Base-by-base conservation (phyloP, 2,329 filamentous ascomycete genomes). In the Nigrograna mackinnonii region DNA sequence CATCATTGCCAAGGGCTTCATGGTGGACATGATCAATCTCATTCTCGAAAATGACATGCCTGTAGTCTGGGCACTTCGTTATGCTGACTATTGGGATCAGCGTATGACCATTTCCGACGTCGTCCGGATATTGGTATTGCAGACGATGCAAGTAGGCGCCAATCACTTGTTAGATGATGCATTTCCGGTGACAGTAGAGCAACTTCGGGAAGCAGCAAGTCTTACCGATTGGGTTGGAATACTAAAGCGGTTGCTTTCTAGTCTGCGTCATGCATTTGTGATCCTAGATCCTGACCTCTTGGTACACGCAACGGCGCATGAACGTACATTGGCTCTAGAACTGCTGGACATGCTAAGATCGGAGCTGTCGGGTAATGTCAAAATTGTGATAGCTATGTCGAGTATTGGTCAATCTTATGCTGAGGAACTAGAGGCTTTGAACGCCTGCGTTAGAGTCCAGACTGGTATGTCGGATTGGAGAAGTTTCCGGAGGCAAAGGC, bases 21-120 rank as follows among this genome's bases (percentile, higher is more conserved):
- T 33, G 31, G 31, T 33, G 9, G 31, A 33, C 31, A 7, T 33
- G 31, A 33, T 33, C 16, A 16, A 33, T 33, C 19, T 36, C 19
- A 21, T 36, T 18, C 34, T 36, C 17, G 34, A 22, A 6, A 11
- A 7, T 21, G 19, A 19, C 19, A 7, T 36, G 14, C 34, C 16
- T 19, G 22, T 33, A 9, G 31, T 36, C 19, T 36, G 34, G 16
- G 34, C 19, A 19, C 34, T 36, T 18, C 34, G 34, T 9, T 22
- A 20, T 21, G 34, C 34, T 12, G 31, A 33, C 31, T 33, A 33
- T 16, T 33, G 31, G 31, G 31, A 33, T 17, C 34, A 20, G 14
- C 19, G 34, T 19, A 36, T 36, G 7, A 6, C 6, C 34, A 36
- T 21, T 21, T 11, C 19, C 6, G 34, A 22, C 22, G 34, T 36